Base-by-base conservation (phyloP, 1,284 basidiomycete genomes). In the Fistulinella cinereoalba region DNA sequence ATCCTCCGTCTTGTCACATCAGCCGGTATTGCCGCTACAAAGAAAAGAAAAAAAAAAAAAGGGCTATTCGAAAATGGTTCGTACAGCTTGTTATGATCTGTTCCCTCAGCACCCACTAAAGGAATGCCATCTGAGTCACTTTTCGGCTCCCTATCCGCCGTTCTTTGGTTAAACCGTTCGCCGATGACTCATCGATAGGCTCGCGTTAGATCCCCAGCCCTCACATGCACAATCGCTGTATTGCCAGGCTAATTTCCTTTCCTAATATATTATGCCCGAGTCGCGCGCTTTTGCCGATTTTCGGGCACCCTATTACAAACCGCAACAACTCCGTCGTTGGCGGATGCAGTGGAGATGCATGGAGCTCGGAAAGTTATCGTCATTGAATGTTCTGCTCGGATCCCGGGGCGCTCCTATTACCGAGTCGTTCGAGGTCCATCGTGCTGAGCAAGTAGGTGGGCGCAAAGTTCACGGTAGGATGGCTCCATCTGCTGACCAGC, bases 271-370 rank as follows among this genome's bases (percentile, higher is more conserved):
- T 59, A 63, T 39, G 6, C 41, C 62, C 59, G 56, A 37, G 36
- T 36, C 41, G 40, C 47, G 49, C 47, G 34, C 46, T 52, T 51
- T 52, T 37, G 21, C 45, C 37, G 19, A 23, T 32, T 21, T 37
- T 52, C 50, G 46, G 44, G 44, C 49, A 39, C 40, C 44, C 47
- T 32, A 24, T n/a, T n/a, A 40, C 37, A 15, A 25, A 50, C 40
- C 28, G 40, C 42, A 47, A 21, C 46, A 43, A 16, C 34, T 56
- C 62, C 64, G 57, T 64, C 54, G 15, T 52, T 43, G 60, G 61
- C 62, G 64, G 64, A 65, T 64, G 34, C 46, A 5, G 37, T 50
- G 33, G 41, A 49, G 57, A 63, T 31, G 58, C 53, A 16, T 41
- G 36, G 22, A 16, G 31, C 9, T 16, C n/a, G 15, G 31, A 33